Base-by-base conservation (phyloP, 495 filamentous ascomycete genomes). In the Lineolata rhizophorae region DNA sequence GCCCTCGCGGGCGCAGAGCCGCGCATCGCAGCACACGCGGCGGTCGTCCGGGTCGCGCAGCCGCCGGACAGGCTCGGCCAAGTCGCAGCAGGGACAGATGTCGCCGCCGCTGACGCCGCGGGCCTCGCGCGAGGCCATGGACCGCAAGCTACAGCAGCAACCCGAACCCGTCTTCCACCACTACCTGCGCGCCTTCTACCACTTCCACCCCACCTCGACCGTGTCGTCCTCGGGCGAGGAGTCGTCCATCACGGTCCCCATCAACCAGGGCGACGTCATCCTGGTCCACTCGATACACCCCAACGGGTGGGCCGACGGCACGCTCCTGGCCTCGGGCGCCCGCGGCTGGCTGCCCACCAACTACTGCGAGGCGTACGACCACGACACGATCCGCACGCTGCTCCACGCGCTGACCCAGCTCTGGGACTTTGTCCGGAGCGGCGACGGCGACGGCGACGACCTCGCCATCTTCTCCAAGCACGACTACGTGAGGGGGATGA, bases 291-390 rank as follows among this genome's bases (percentile, higher is more conserved):
- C 87, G 10, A 76, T 99, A 42, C 90, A 99, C 55, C 82, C 80
- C 30, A 99, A 93, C 58, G 90, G 90, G 44, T 99, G 90, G 90
- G 90, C 87, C 25, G 90, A 99, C 52, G 90, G 90, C 25, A 99
- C 90, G n/a, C 60, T 93, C 27, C 54, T 99, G 32, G 65, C 76
- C 32, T 76, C 80, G 9, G 87, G 85, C 12, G 75, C 75, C 35
- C 67, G 90, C 43, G 90, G 90, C 35, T 99, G 90, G 90, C 58
- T 99, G 35, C 90, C 90, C 18, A 95, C 90, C 2, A 99, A 99
- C 51, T 95, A 95, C 50, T 99, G 90, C 58, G 81, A 93, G 49
- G 65, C 78, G 8, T 99, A 93, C 49, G 78, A 92, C 39, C 75
- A 81, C 29, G 60, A 80, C 14, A 69, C 78, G 31, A 85, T 94